Conservation (phyloP, 2,329 filamentous ascomycete species). For the Fusarium lyarnte region DNA sequence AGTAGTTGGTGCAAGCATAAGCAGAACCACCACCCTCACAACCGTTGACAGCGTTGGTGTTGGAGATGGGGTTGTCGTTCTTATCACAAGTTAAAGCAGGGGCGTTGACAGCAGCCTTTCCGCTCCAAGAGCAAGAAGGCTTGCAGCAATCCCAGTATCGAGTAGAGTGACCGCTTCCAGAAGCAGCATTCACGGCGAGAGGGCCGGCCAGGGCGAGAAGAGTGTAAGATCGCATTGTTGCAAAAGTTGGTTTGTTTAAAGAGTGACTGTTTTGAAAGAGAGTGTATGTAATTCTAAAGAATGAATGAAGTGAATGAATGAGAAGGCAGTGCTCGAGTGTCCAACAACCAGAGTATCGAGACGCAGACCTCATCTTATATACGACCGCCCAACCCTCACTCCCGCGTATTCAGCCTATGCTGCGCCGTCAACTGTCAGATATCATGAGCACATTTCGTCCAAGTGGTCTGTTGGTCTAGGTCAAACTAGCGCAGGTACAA, state of each 20-base stretch:
- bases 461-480: constrained; percentile 23
- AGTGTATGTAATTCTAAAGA: constrained; percentile 23
- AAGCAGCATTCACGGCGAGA: constrained; percentile 40
- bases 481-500: constrained; percentile 19
- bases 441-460: constrained; percentile 23
- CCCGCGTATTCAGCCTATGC: background rate
- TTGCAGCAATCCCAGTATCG: constrained; percentile 77
- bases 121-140: constrained; percentile 70
- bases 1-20: constrained; percentile 70
- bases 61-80: constrained; percentile 62
- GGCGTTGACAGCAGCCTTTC: constrained; percentile 61
- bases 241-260: constrained; percentile 13
- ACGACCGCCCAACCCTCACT: background rate
- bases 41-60: constrained; percentile 59
- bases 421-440: background rate
- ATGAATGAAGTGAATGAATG: constrained; percentile 24
- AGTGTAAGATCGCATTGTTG: constrained; percentile 39
- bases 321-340: constrained; percentile 17
- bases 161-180: constrained; percentile 42
- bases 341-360: background rate
- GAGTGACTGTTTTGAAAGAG: constrained; percentile 31
- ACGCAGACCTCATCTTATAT: constrained; percentile 26
- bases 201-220: constrained; percentile 38
- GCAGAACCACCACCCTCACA: constrained; percentile 69
- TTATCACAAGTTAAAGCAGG: constrained; percentile 65